Percentiles rank a stretch among this genome's conserved stretches.
Conservation (phyloP, 164 flowering plant genomes). For the Stephania japonica region DNA sequence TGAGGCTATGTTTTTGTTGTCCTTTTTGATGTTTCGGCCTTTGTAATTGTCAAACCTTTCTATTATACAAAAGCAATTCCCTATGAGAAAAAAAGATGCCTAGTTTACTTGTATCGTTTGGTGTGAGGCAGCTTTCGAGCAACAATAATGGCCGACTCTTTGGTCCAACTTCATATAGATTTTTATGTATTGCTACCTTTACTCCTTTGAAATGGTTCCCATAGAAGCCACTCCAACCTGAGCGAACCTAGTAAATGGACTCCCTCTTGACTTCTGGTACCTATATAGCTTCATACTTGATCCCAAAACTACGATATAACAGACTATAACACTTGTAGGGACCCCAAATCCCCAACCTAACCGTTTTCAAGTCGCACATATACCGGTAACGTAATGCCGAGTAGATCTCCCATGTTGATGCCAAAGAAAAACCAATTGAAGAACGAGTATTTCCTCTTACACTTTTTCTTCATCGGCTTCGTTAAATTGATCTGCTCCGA, state of each 20-base stretch:
- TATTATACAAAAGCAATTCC: too few relatives aligned
- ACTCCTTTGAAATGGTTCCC: constrained; percentile 42
- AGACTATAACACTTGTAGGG: constrained; percentile 33
- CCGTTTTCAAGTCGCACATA: constrained; percentile 40
- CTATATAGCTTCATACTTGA: constrained; percentile 40
- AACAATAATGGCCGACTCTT: constrained; percentile 48
- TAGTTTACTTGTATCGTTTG: constrained; percentile 38
- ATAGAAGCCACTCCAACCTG: constrained; percentile 50
- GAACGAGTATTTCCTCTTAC: constrained; percentile 41
- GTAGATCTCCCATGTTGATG: constrained; percentile 59
- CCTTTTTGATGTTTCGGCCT: too few relatives aligned
- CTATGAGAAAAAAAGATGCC: too few relatives aligned
- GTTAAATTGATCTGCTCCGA: constrained; percentile 68
- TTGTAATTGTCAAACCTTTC: too few relatives aligned
- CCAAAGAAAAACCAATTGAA: constrained; percentile 89
- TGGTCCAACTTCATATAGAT: constrained; percentile 48
- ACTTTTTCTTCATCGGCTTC: constrained; percentile 44
- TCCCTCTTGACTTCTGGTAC: constrained; percentile 62
- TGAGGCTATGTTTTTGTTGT: too few relatives aligned
- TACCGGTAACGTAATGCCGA: constrained; percentile 51
- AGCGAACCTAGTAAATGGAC: constrained; percentile 62
- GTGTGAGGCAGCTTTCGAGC: constrained; percentile 55
- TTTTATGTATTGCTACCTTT: constrained; percentile 1
- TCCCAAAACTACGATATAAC: constrained; percentile 33
- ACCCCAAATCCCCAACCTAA: constrained; percentile 57